Base-by-base conservation (phyloP, 164 flowering plant species). In the Euptelea pleiosperma region DNA sequence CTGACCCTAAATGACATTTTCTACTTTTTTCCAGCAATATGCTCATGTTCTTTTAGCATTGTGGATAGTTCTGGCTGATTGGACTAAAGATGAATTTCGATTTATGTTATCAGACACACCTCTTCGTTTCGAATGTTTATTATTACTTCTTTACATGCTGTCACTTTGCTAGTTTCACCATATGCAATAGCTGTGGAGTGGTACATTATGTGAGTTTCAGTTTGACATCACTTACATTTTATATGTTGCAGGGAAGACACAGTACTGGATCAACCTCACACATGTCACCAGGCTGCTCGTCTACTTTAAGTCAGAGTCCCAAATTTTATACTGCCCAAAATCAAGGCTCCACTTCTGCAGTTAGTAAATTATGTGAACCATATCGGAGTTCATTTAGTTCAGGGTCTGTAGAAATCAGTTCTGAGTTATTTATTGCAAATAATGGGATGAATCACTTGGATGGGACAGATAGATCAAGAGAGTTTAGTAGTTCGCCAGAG, bases 321-420 rank as follows among this genome's bases (percentile, higher is more conserved):
- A 58, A 49, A 61, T 62, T 75, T 43, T 45, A 42, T 52, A 31
- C 58, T 55, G 54, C 66, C 47, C 76, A 62, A 29, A 76, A 75
- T 62, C 80, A 61, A 9, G 77, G 72, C 37, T 75, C 83, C 39
- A 29, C 60, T 58, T 69, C 77, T 48, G 57, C 57, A 47, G 25
- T 66, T 40, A 69, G 66, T 69, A 80, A 73, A 60, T 26, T 63
- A 42, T 44, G 55, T 61, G 81, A 77, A 58, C 55, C 70, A 47
- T 53, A 56, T 55, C 76, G 60, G 31, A 72, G 35, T 70, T 36
- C 55, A 25, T 68, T 75, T 2, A 79, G 86, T 61, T 83, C 89
- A 21, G 73, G 70, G 1, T 81, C 85, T 46, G 52, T 65, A 61
- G 91, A 85, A 65, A 78, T 78, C 53, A 76, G 64, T 63, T 84